Base-by-base conservation (phyloP, 1,284 basidiomycete species). In the Meira nashicola region DNA sequence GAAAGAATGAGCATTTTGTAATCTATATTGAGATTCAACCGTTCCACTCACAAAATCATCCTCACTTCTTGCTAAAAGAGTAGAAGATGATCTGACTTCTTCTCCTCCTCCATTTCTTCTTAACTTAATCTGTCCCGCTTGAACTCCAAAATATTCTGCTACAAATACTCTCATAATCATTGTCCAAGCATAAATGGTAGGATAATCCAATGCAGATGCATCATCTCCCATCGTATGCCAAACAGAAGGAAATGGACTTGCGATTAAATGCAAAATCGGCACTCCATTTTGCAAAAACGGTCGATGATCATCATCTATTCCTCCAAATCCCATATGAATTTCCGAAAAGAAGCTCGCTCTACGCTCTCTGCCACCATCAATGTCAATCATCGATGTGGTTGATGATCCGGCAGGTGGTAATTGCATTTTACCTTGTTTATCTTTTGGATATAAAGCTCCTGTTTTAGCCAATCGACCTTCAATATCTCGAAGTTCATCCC, bases 171-270 rank as follows among this genome's bases (percentile, higher is more conserved):
- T 84, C 56, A 97, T 78, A 46, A 99, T 84, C 54, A 92, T 82
- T 70, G 89, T 89, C 95, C 95, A 78, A 2, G 73, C 84, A 49
- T 87, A 84, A 83, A 96, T 85, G 0, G 92, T 93, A 0, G 88
- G 83, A 49, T 91, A 81, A 74, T 97, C 88, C 23, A 99, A 82
- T 0, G 89, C 92, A 14, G 85, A 83, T 1, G 86, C 89, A 79
- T 98, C 88, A 80, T 99, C 95, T 74, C 77, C 28, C 43, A 92
- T 76, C 14, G 84, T 88, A 79, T 97, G 95, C 95, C 94, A 97
- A 6, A 95, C 92, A 1, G 54, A 63, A 0, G 95, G 95, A 78
- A 98, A 98, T 0, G 90, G 92, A 44, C 84, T 85, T 0, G 93
- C 81, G 61, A 98, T 98, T 53, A 98, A 76, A 78, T 99, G 95